Evolutionary conservation across 2,329 filamentous ascomycete genomes (phyloP), one percentile per base, ranked within the genome.

Genomic region (Diaporthe humulicola): DNA sequence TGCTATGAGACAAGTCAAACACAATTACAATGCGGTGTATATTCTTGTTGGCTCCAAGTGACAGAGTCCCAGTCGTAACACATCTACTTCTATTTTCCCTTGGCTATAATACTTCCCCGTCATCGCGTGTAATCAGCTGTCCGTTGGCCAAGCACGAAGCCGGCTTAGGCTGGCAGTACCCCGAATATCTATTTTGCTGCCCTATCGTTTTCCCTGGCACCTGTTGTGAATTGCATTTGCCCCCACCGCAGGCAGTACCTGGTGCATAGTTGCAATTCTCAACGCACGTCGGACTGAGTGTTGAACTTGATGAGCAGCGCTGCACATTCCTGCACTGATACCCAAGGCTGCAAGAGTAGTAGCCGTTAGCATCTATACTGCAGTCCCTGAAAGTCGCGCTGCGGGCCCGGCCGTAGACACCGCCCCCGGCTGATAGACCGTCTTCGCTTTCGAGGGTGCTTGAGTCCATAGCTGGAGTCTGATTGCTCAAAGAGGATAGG

Each of bases 371-470:
- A 50, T 52, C 25, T 5, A 25, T 22, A 14, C 36, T 25, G 45
- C 61, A 67, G 28, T 50, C 61, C 42, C 61, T 67, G 1, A 67
- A 67, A 10, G 61, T 67, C 9, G 61, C 61, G 22, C 45, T 67
- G 30, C 42, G 60, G 1, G 8, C 60, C 1, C 60, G 40, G 19
- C 60, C 60, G 7, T 22, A 48, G 10, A 48, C 25, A 14, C 9
- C n/a, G 6, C 60, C 60, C n/a, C 60, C 60, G 2, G 60, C 60
- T 15, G 60, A 48, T 12, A 64, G 60, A 4, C 40, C 40, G 28
- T 64, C 25, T 1, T 40, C 40, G 19, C 48, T 25, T 48, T 64
- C 60, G 19, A 64, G 40, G 10, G 15, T 12, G 10, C 36, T 48
- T 3, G 60, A 64, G 28, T 64, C 60, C 22, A 48, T 4, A 7